phyloP scores from a whole-genome alignment of 441 rosid species.

The Macaranga tanarius region DNA sequence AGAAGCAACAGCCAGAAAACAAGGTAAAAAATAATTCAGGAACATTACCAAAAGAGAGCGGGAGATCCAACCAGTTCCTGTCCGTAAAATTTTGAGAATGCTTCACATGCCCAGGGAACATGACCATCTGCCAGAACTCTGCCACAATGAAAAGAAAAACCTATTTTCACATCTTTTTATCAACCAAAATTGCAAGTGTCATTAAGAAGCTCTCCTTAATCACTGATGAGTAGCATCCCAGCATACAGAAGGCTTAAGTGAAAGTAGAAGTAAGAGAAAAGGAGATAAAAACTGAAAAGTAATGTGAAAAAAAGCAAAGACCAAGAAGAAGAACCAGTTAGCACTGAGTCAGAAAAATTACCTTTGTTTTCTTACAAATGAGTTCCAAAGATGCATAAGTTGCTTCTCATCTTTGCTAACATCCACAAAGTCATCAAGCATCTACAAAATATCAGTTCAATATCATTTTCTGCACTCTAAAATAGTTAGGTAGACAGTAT shows the following conservation, averaged over 20 bases:
- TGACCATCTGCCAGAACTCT: constrained; percentile 96
- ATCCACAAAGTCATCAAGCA: constrained; percentile 97
- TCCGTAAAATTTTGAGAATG: constrained; percentile 78
- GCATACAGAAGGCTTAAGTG: not conserved
- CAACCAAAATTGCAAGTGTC: constrained; percentile 1
- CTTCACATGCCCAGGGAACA: constrained; percentile 93
- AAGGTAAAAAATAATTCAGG: not conserved
- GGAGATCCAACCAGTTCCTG: constrained; percentile 59
- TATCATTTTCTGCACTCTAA: too few species aligned
- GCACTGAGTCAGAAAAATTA: constrained; percentile 19
- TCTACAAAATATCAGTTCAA: constrained; percentile 41
- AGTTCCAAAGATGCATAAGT: constrained; percentile 97
- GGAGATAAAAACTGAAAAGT: not conserved
- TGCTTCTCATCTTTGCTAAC: constrained; percentile 92
- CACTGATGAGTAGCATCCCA: constrained; percentile 21
- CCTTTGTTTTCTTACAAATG: constrained; percentile 96
- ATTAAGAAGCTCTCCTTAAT: constrained; percentile 5
- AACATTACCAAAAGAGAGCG: constrained; percentile 60
- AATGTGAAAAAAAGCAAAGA: constrained; percentile 10
- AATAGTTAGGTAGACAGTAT: too few species aligned
- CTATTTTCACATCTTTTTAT: not conserved
- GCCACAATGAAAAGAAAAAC: constrained; percentile 22
- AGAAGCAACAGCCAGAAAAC: not conserved
- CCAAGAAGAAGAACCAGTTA: not conserved
- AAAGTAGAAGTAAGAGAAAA: not conserved